phyloP scores from a whole-genome alignment of 257 asterid species.

The Solanum piurae region DNA sequence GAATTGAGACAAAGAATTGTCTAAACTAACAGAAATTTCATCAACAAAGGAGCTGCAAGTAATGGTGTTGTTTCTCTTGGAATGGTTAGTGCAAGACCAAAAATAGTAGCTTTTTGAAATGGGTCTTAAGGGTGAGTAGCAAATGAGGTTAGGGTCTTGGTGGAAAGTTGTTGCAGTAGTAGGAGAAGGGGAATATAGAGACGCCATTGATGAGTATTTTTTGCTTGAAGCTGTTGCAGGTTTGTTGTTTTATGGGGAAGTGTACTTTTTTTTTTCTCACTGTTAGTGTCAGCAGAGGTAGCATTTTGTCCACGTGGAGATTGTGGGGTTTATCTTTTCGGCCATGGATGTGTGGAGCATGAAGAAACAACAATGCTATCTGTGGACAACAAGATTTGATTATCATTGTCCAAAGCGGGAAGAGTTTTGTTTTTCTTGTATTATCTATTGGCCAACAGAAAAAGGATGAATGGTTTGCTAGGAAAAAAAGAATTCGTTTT shows the following conservation, averaged over 20 bases:
- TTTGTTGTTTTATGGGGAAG: neutral
- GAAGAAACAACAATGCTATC: conserved; percentile 44
- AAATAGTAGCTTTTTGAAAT: conserved; percentile 2
- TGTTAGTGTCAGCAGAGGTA: conserved; percentile 24
- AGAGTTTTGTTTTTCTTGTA: neutral
- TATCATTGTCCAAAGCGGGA: neutral
- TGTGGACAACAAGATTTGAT: neutral
- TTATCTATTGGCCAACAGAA: neutral
- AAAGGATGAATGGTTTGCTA: neutral
- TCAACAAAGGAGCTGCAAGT: conserved; percentile 39
- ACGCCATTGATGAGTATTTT: conserved; percentile 37
- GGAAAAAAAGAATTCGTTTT: neutral
- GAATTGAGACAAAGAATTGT: conserved; percentile 27
- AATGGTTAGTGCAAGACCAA: conserved; percentile 18
- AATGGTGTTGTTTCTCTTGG: conserved; percentile 8
- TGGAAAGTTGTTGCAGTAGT: conserved; percentile 20
- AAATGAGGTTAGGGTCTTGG: conserved; percentile 32
- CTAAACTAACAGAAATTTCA: conserved; percentile 28
- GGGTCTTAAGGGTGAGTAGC: conserved; percentile 16
- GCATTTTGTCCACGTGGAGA: conserved; percentile 35
- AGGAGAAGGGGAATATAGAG: conserved; percentile 35
- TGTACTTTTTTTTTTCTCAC: neutral
- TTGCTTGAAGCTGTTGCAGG: neutral
- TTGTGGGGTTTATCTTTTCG: conserved; percentile 33
- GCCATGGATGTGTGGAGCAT: conserved; percentile 33